Evolutionary conservation across 164 flowering plant genomes (phyloP), one percentile per base, ranked within the genome.

Genomic region (Vitis amurensis): DNA sequence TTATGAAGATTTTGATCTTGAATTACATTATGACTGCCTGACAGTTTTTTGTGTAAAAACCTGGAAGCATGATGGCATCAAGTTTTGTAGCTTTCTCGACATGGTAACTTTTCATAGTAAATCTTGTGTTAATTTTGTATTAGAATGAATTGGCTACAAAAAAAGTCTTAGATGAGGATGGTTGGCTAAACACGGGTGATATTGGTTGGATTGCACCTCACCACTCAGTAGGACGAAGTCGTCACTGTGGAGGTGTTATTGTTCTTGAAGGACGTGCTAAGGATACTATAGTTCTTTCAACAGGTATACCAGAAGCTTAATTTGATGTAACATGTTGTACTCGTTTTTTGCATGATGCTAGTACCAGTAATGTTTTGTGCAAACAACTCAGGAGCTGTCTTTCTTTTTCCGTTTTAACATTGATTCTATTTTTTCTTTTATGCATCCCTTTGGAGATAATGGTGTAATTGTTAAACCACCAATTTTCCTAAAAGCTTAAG

Each of bases 181-280:
- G 97, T 27, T 94, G 99, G 99, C 78, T 94, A 37, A 78, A 77
- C 67, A 89, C 99, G 14, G 99, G 97, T 67, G 99, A 94, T 76
- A 79, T 94, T 59, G 99, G 99, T 31, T 94, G 97, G 97, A 86
- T 92, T 77, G 91, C 86, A 31, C 97, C 99, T 72, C 80, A 75
- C 19, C 94, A 90, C 75, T 82, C 89, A 61, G 70, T 12, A 47
- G 99, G 99, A 53, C 77, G 97, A 67, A 88, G 97, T 79, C 91
- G 97, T 66, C 74, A 47, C 19, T 82, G 86, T 81, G 92, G 97
- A 60, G 99, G 97, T 53, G 74, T 94, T 50, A 27, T 94, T 68
- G 94, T 92, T 82, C 90, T 92, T 63, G 97, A 94, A 76, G 99
- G 99, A 10, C 97, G 99, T 68, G 94, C 90, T n/a, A 94, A 94